Conservation (phyloP, 164 flowering plant species). For the Saururus chinensis region DNA sequence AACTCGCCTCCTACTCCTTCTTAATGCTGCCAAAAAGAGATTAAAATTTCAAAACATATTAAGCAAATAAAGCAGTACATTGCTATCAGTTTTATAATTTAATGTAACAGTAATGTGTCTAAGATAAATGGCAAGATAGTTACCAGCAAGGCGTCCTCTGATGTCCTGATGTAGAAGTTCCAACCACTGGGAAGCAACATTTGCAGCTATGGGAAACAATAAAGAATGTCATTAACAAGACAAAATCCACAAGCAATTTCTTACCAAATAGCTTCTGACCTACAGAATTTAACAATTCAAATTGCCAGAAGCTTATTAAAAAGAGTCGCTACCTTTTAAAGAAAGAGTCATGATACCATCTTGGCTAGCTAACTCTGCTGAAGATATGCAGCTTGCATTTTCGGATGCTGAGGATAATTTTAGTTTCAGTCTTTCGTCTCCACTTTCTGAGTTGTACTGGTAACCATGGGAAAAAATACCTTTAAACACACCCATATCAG, state of each 20-base stretch:
- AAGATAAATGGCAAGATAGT: not conserved
- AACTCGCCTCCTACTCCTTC: conserved; percentile 6
- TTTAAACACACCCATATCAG: conserved; percentile 12
- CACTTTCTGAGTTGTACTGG: conserved; percentile 11
- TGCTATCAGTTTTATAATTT: not conserved
- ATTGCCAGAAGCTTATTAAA: not conserved
- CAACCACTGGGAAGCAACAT: conserved; percentile 93
- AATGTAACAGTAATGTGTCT: not conserved
- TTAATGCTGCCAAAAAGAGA: conserved; percentile 2
- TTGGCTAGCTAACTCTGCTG: conserved; percentile 29
- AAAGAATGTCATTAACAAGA: not conserved
- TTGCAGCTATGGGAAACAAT: conserved; percentile 52
- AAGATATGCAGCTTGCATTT: conserved; percentile 28
- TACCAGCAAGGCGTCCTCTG: conserved; percentile 86
- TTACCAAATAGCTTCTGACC: not conserved
- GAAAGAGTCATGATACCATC: conserved; percentile 49
- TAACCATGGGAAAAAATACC: conserved; percentile 13
- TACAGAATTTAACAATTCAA: not conserved
- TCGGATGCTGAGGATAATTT: conserved; percentile 41
- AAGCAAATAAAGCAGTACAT: no score
- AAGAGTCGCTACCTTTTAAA: conserved; percentile 36
- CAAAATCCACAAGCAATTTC: not conserved
- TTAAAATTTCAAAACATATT: not conserved
- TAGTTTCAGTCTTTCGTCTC: conserved; percentile 24
- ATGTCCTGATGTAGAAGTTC: conserved; percentile 76